phyloP scores from a whole-genome alignment of 345 rosid species.

The Cardamine resedifolia region DNA sequence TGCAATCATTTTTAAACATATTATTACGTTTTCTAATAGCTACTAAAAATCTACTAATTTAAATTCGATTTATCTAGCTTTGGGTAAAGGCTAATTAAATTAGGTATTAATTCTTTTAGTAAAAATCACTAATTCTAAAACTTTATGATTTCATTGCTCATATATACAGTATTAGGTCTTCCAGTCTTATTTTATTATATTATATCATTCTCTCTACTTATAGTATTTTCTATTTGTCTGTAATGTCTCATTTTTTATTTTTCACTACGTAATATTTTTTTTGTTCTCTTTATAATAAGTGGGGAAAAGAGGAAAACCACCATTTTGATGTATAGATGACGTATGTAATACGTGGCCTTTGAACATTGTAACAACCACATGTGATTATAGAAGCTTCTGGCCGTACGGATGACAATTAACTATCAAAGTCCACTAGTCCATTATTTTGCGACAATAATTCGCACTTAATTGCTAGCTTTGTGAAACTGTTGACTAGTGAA shows the following conservation, averaged over 20 bases:
- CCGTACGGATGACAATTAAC: slow-evolving; percentile 28
- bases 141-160: neutral
- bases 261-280: neutral
- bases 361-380: slow-evolving; percentile 3
- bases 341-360: slow-evolving; percentile 20
- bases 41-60: neutral
- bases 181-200: neutral
- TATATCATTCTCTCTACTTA: neutral
- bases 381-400: slow-evolving; percentile 35
- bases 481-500: neutral
- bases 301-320: neutral
- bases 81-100: neutral
- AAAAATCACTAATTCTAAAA: neutral
- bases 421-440: slow-evolving; percentile 28
- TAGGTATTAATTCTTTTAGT: neutral
- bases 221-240: neutral
- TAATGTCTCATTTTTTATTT: neutral
- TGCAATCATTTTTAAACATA: neutral
- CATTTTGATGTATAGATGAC: slow-evolving; percentile 33
- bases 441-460: slow-evolving; percentile 10
- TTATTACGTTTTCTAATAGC: neutral
- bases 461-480: slow-evolving; percentile 2
- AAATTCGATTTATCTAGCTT: neutral
- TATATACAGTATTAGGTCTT: neutral
- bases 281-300: neutral